Evolutionary conservation across 441 rosid species (phyloP), one percentile per base, ranked within the genome.

Genomic region (Pelargonium cotyledonis): DNA sequence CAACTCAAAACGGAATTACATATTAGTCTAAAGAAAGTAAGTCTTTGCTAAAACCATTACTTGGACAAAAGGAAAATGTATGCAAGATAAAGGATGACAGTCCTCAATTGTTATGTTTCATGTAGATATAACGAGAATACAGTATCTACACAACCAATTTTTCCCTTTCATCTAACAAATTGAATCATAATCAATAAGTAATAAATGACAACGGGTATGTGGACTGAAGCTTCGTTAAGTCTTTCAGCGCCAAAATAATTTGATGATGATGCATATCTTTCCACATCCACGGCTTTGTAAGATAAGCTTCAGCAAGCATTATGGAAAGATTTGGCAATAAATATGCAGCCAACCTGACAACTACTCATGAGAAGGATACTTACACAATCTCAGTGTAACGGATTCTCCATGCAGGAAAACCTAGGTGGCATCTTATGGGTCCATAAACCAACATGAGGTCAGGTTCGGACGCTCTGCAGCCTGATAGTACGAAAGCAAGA

Each of bases 381-480:
- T 74, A 91, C 96, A 84, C 71, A 68, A 95, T 88, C 91, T 95
- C 97, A 1, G 96, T 86, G 68, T 87, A 94, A 70, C 86, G 85
- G 68, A 91, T 81, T 83, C 96, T 82, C 97, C 97, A 91, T 9
- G 95, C 84, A 12, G 99, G 97, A 76, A 91, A 94, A 73, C 97
- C 97, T 15, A 81, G 83, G 72, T 89, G 96, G 81, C 96, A 87
- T 81, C 96, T 85, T 65, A 80, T 82, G 51, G 96, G 95, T 73
- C 92, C 97, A 83, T 88, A 89, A 75, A 91, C 89, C 46, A 94
- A 81, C 49, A 91, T 73, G 65, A 94, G 85, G 72, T 91, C 96
- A 53, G 94, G 97, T 14, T 85, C 94, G 4, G 89, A 85, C 43
- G 86, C 89, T 46, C 72, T 73, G 66, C 81, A 80, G 73, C 97